A percentile compares a stretch with the other conserved stretches of the same genome.
Conservation (phyloP, 257 asterid species). For the Gardenia jasminoides region DNA sequence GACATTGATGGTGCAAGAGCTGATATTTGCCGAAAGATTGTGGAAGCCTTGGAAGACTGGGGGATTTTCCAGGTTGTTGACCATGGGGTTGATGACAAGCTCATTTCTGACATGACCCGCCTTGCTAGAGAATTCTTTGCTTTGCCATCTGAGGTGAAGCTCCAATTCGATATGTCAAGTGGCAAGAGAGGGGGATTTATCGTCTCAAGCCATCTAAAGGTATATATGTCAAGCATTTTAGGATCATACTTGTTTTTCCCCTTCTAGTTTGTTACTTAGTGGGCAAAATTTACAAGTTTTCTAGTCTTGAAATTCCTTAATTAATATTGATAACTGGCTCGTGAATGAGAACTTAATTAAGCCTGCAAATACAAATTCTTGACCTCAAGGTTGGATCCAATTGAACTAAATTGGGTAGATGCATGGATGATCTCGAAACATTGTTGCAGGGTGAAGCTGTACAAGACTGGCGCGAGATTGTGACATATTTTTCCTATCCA, state of each 20-base stretch:
- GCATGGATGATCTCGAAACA: not conserved
- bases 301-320: not conserved
- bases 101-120: constrained; percentile 47
- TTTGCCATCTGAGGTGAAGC: constrained; percentile 57
- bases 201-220: constrained; percentile 86
- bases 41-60: constrained; percentile 82
- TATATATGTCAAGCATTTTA: no score
- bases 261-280: no score
- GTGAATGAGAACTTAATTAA: not conserved
- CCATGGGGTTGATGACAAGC: constrained; percentile 55
- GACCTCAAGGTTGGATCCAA: not conserved
- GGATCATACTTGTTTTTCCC: no score
- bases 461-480: constrained; percentile 90
- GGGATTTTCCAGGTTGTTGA: constrained; percentile 83
- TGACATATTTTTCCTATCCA: constrained; percentile 80
- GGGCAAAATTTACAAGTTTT: no score
- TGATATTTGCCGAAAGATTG: constrained; percentile 55
- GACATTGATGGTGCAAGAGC: constrained; percentile 31
- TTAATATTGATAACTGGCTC: not conserved
- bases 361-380: not conserved
- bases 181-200: constrained; percentile 86
- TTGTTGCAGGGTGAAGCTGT: constrained; percentile 67
- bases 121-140: constrained; percentile 58
- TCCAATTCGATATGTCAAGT: constrained; percentile 69
- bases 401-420: not conserved